Evolutionary conservation across 2,329 filamentous ascomycete species (phyloP), one percentile per base, ranked within the genome.

Genomic region (Venturia oleaginea): DNA sequence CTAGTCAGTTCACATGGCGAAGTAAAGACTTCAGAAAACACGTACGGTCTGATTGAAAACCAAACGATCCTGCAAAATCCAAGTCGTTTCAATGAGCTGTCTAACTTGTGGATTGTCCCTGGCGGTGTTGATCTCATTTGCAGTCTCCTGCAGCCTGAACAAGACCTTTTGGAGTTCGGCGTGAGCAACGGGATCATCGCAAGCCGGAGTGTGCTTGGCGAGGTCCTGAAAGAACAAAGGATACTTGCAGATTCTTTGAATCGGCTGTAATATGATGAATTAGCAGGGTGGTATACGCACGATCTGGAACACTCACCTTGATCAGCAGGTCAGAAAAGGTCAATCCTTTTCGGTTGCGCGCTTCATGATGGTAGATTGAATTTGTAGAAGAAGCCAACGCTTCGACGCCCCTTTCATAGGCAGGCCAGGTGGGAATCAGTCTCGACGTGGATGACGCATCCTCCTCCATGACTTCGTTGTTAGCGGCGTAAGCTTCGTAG

Each of bases 241-340:
- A 72, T 97, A 97, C 76, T 89, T 91, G 78, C 91, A 96, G 27
- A 97, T 84, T 64, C 93, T 84, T 76, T 99, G 93, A 24, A 97
- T 92, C 0, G 93, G 94, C 90, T 96, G 64, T 19, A 15, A 42
- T 34, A 37, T 42, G 24, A 24, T 40, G 22, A n/a, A 46, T 67
- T 32, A 65, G 64, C 22, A 46, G 3, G 27, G 17, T n/a, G 15
- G 59, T 15, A n/a, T 38, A 24, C 15, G 27, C 55, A 40, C 27
- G 30, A 43, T 48, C 10, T 15, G 0, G 7, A n/a, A 17, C 19
- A 40, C 75, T 68, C 69, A 91, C 92, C 84, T 97, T 97, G 69
- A 97, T 92, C 64, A 97, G 81, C 5, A 97, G 81, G 75, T 97
- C 94, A 60, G 87, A 85, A 68, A 97, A 84, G 1, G 89, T 92